phyloP scores from a whole-genome alignment of 169 alveolate species.

The Plasmodium vivax region DNA sequence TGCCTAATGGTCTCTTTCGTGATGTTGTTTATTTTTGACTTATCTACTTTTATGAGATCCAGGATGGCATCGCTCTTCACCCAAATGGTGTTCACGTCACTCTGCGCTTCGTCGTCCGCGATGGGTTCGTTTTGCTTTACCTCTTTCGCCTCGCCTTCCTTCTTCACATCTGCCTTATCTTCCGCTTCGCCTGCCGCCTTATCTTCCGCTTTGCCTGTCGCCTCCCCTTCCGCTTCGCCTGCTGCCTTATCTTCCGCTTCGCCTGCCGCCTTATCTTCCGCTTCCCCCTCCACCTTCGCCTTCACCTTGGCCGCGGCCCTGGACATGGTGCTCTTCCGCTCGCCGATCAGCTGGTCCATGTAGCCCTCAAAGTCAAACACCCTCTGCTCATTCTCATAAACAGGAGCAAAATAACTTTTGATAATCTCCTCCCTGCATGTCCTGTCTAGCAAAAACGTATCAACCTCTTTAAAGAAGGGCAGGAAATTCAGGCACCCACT shows the following conservation, averaged over 20 bases:
- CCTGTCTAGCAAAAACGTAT: slow-evolving; percentile 36
- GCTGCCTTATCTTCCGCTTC: no score
- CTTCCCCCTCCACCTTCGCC: neutral
- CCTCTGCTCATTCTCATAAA: slow-evolving; percentile 64
- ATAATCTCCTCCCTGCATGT: slow-evolving; percentile 33
- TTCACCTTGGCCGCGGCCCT: neutral
- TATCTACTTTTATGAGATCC: slow-evolving; percentile 74
- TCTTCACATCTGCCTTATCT: neutral
- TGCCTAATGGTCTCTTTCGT: slow-evolving; percentile 69
- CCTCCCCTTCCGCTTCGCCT: no score
- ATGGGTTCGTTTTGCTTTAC: neutral
- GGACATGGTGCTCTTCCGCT: slow-evolving; percentile 47
- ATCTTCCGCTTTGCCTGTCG: no score
- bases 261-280: neutral
- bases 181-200: no score
- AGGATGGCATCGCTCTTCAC: slow-evolving; percentile 68
- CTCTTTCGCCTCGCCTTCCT: neutral
- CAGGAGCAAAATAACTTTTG: slow-evolving; percentile 47
- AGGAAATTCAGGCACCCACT: slow-evolving; percentile 74
- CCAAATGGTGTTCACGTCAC: slow-evolving; percentile 41
- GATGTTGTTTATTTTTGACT: slow-evolving; percentile 57
- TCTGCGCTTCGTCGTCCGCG: neutral
- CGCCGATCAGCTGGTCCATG: slow-evolving; percentile 40
- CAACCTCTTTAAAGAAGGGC: slow-evolving; percentile 61
- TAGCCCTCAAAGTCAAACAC: slow-evolving; percentile 52